Conservation (phyloP, 1,139 yeast species). For the Yamadazyma aaseri region DNA sequence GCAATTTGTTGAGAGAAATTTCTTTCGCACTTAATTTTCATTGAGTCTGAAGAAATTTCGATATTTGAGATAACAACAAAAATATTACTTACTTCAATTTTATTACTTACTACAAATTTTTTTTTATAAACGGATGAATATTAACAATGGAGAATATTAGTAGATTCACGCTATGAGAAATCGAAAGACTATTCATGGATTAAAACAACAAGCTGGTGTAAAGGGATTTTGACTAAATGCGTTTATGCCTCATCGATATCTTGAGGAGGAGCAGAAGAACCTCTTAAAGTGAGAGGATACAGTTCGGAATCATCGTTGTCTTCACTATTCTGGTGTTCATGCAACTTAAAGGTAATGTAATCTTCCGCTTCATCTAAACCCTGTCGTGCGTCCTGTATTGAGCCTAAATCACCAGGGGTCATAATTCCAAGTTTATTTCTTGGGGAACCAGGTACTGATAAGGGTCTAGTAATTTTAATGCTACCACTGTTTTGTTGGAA, state of each 20-base stretch:
- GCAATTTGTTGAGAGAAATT: conserved; percentile 10
- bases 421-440: conserved; percentile 60
- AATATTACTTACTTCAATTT: not conserved
- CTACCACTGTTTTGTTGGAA: conserved; percentile 48
- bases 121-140: no score
- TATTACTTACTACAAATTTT: no score
- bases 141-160: no score
- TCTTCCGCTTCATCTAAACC: conserved; percentile 68
- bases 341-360: conserved; percentile 75
- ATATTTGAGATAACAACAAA: no score
- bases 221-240: no score
- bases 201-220: no score
- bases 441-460: conserved; percentile 96
- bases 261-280: conserved; percentile 41
- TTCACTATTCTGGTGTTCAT: conserved; percentile 39
- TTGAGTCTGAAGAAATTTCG: no score
- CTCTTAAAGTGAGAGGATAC: conserved; percentile 48
- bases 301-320: conserved; percentile 28
- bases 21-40: conserved; percentile 5
- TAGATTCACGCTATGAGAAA: no score
- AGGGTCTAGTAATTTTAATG: conserved; percentile 82
- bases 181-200: no score
- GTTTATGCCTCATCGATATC: no score
- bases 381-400: conserved; percentile 83
- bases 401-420: conserved; percentile 99